Conservation (phyloP, 345 rosid genomes). For the Chamaenerion angustifolium region DNA sequence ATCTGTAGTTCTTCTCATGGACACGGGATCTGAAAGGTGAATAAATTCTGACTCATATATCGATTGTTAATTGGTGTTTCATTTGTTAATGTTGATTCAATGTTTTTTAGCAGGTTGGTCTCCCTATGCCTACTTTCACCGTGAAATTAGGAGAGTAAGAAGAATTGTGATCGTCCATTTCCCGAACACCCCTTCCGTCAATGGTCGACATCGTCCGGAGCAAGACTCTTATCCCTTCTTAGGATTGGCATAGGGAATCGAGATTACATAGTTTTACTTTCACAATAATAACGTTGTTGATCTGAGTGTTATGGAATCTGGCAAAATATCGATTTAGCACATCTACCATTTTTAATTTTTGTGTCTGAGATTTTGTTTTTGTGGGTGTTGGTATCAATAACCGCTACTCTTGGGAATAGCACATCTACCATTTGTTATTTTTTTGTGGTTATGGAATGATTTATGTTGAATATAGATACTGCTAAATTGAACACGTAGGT, state of each 20-base stretch:
- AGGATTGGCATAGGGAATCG: neutral
- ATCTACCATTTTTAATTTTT: neutral
- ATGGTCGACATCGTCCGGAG: too few species aligned
- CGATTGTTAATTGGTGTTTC: neutral
- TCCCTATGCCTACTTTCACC: slow-evolving; percentile 5
- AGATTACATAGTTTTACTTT: neutral
- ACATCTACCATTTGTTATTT: too few species aligned
- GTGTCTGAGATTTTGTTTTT: too few species aligned
- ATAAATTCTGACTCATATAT: neutral
- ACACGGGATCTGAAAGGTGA: slow-evolving; percentile 1
- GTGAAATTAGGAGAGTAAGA: slow-evolving; percentile 4
- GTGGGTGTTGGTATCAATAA: too few species aligned
- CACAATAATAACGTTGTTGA: neutral
- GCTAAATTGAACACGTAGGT: too few species aligned
- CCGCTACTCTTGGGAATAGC: too few species aligned
- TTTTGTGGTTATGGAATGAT: too few species aligned
- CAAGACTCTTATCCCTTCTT: neutral
- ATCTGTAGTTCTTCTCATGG: slow-evolving; percentile 9
- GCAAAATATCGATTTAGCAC: slow-evolving; percentile 2
- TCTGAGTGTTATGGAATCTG: slow-evolving; percentile 6
- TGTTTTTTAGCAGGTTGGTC: slow-evolving; percentile 5
- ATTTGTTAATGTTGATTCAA: neutral
- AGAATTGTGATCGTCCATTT: too few species aligned
- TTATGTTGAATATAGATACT: too few species aligned
- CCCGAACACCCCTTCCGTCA: too few species aligned